Base-by-base conservation (phyloP, 805 yeast species). In the Ogataea pilisensis region DNA sequence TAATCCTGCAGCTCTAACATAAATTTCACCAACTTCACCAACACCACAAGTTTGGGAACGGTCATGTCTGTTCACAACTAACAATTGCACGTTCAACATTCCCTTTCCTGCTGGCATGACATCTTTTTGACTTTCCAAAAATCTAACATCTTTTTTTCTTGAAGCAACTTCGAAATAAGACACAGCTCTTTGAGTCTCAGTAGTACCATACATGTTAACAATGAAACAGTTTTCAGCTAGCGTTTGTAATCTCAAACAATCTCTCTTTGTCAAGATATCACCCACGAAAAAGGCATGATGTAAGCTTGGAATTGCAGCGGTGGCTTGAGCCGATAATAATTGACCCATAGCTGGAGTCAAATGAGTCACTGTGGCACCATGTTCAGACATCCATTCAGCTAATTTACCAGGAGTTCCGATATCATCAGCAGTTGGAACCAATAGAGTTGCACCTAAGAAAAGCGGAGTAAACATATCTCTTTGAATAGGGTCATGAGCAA, bases 301-400 rank as follows among this genome's bases (percentile, higher is more conserved):
- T 46, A 93, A 73, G 3, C 79, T 58, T 20, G 95, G 91, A 60
- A 93, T 85, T 41, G 83, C 82, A 11, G 93, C 82, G 12, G 85
- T 72, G 16, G 99, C 99, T 68, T 93, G 97, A 5, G 98, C 97
- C 46, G 96, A 84, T 54, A 93, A 72, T 43, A 93, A 70, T 66
- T 93, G 99, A 46, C 99, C 99, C 99, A 95, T 93, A 5, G 99
- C 99, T 4, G 99, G 99, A 1, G 99, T 93, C 66, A 93, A 75
- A 64, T 93, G 99, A 1, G 99, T 93, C 1, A 93, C 97, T 2
- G 96, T 83, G 21, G 97, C 96, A 13, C 85, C 86, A 54, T 89
- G 78, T 42, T 74, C 80, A 26, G 82, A 78, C 95, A 93, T 90
- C 99, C 99, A 93, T 55, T 87, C 93, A 6, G 99, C 99, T 41